These are phyloP conservation scores for Backusella mclennaniae DNA, from an alignment of 192 early-diverging fungal genomes.

Conservation along the genomic window DNA sequence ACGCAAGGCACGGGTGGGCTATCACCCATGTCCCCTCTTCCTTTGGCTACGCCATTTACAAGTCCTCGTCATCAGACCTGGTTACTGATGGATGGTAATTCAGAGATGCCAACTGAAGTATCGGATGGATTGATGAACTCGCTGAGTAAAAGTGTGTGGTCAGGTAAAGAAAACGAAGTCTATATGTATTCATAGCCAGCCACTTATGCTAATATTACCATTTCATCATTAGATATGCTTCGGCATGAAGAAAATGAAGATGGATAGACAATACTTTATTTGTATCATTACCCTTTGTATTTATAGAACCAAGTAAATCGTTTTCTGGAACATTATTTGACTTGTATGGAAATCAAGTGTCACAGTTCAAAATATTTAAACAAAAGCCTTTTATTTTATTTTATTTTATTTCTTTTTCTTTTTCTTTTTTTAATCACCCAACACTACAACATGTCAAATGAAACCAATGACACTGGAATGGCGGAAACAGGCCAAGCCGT, in stretches of 20 bases:
- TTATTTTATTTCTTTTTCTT: too few relatives aligned
- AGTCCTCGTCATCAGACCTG: conserved; percentile 1
- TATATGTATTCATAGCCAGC: background rate
- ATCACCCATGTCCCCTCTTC: conserved; percentile 5
- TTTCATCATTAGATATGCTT: background rate
- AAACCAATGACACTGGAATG: background rate
- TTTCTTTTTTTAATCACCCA: background rate
- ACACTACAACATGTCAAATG: background rate
- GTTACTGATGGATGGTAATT: conserved; percentile 12
- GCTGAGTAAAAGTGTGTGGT: conserved; percentile 7
- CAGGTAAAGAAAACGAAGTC: background rate
- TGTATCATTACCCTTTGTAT: background rate
- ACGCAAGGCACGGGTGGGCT: background rate
- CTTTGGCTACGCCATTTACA: background rate
- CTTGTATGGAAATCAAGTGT: background rate
- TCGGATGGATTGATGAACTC: conserved; percentile 12
- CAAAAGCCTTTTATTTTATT: too few relatives aligned
- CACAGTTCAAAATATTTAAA: background rate
- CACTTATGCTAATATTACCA: background rate
- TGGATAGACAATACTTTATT: background rate
- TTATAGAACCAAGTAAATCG: too few relatives aligned
- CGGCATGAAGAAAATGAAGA: background rate
- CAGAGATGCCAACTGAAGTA: conserved; percentile 6
- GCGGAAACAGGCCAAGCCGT: background rate
- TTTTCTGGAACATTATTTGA: background rate